A percentile compares a stretch with the other conserved stretches of the same genome.
Conservation (phyloP, 345 rosid species). For the Citrus glauca region DNA sequence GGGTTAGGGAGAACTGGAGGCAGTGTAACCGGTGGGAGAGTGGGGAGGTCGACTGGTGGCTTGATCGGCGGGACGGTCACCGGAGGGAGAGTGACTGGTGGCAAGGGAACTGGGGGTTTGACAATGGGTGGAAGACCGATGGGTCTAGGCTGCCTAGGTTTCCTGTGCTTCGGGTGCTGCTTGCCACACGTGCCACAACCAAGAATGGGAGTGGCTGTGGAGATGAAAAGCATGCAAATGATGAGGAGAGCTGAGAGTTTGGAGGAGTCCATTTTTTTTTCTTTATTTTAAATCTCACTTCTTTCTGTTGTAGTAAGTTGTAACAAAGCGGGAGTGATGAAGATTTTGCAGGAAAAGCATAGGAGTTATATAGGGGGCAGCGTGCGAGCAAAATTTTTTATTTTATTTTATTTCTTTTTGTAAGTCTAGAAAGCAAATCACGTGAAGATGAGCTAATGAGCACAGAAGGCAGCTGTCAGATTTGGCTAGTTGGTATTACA, state of each 20-base stretch:
- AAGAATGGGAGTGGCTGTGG: conserved; percentile 47
- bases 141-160: conserved; percentile 22
- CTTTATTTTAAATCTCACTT: not conserved
- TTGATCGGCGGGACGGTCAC: conserved; percentile 24
- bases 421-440: conserved; percentile 35
- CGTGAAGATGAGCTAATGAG: conserved; percentile 55
- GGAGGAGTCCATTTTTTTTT: conserved; percentile 40
- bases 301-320: not conserved
- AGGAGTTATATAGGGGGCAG: conserved; percentile 37
- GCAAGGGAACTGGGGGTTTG: conserved; percentile 25
- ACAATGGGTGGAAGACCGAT: conserved; percentile 32
- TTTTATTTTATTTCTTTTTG: too few species aligned
- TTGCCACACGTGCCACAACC: conserved; percentile 60
- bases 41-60: conserved; percentile 19
- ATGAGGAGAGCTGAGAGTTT: conserved; percentile 55
- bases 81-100: conserved; percentile 29
- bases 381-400: not conserved
- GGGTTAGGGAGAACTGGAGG: conserved; percentile 29
- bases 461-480: conserved; percentile 57
- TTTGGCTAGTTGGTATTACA: conserved; percentile 67
- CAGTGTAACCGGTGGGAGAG: not conserved
- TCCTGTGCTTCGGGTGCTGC: conserved; percentile 29
- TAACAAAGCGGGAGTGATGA: conserved; percentile 1
- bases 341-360: conserved; percentile 12
- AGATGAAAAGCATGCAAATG: conserved; percentile 50